Percentiles rank a stretch among this genome's conserved stretches.
Conservation (phyloP, 164 flowering plant genomes). For the Warburgia ugandensis region DNA sequence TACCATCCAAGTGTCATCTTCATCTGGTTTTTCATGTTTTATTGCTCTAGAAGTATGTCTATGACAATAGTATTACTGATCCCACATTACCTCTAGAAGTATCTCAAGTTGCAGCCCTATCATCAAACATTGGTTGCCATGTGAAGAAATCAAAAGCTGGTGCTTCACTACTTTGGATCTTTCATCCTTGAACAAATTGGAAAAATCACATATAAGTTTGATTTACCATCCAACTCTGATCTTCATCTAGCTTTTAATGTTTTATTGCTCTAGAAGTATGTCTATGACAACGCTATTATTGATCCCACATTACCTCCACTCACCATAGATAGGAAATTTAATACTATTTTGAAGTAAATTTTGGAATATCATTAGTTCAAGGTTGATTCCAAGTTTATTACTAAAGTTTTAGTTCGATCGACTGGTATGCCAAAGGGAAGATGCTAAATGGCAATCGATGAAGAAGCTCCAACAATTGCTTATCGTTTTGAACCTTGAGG, state of each 20-base stretch:
- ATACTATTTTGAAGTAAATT: background rate
- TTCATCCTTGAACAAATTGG: background rate
- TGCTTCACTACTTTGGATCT: background rate
- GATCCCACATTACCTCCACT: background rate
- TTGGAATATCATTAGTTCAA: background rate
- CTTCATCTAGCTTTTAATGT: background rate
- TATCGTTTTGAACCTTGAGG: conserved; percentile 3
- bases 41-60: background rate
- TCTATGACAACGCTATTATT: background rate
- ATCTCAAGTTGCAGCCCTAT: background rate
- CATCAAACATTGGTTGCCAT: background rate
- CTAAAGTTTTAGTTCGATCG: conserved; percentile 3
- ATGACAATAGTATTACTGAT: background rate
- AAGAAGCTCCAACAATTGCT: too few species aligned
- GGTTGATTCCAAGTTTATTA: background rate
- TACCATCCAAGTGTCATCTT: background rate
- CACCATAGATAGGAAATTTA: background rate
- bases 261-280: background rate
- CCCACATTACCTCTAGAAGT: background rate
- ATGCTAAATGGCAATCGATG: conserved; percentile 6
- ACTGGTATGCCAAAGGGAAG: background rate
- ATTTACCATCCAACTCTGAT: background rate
- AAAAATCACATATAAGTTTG: too few species aligned
- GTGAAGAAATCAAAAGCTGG: background rate
- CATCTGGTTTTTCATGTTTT: conserved; percentile 2